phyloP scores from a whole-genome alignment of 192 early-diverging fungal species.

The Dissophora globulifera region DNA sequence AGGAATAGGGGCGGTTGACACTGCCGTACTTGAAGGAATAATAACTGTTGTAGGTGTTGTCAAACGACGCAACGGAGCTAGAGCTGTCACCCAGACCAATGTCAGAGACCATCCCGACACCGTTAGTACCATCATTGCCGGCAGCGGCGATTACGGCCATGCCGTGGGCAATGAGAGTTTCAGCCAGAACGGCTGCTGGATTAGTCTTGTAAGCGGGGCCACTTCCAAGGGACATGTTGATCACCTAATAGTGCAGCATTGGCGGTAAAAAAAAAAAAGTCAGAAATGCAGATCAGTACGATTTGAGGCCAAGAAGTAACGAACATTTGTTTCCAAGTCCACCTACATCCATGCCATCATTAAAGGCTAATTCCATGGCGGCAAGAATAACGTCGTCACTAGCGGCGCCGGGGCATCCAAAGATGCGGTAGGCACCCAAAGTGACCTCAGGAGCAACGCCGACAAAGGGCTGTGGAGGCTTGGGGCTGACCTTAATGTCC shows the following conservation, averaged over 20 bases:
- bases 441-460: slow-evolving; percentile 77
- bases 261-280: no score
- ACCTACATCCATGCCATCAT: no score
- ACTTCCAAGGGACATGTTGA: slow-evolving; percentile 72
- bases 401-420: slow-evolving; percentile 62
- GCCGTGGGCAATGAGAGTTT: slow-evolving; percentile 58
- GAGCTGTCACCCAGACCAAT: slow-evolving; percentile 11
- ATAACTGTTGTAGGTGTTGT: slow-evolving; percentile 16
- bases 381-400: slow-evolving; percentile 61
- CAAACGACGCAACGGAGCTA: slow-evolving; percentile 17
- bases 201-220: slow-evolving; percentile 64
- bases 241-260: slow-evolving; percentile 49
- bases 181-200: slow-evolving; percentile 58
- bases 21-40: slow-evolving; percentile 29
- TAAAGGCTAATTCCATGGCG: slow-evolving; percentile 26
- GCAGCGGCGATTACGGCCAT: slow-evolving; percentile 70
- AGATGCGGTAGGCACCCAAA: slow-evolving; percentile 72
- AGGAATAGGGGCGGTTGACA: slow-evolving; percentile 22
- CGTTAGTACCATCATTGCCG: slow-evolving; percentile 81
- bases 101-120: slow-evolving; percentile 41
- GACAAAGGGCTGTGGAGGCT: slow-evolving; percentile 56
- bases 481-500: slow-evolving; percentile 45
- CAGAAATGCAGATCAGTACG: background rate
- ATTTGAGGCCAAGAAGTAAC: background rate
- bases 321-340: slow-evolving; percentile 20